phyloP scores from a whole-genome alignment of 179 eudicot genomes.

The Actinidia arguta region DNA sequence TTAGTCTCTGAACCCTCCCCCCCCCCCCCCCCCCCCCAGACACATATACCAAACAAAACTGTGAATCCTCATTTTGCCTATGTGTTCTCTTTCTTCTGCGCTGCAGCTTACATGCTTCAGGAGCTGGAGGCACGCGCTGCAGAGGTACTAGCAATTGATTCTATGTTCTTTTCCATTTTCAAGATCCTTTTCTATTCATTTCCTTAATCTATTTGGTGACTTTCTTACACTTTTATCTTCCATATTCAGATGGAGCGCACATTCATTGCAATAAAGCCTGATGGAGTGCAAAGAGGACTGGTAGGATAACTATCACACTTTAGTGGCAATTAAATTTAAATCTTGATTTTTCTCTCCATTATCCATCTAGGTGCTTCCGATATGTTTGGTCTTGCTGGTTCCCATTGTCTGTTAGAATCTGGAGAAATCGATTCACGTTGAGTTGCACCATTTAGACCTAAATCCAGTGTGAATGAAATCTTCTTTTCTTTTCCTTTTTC shows the following conservation, averaged over 20 bases:
- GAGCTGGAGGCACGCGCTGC: slow-evolving; percentile 93
- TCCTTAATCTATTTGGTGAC: slow-evolving; percentile 8
- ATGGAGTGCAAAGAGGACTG: slow-evolving; percentile 98
- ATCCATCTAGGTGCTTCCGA: not conserved
- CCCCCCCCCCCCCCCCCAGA: too few relatives aligned
- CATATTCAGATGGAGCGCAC: slow-evolving; percentile 82
- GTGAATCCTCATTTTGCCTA: not conserved
- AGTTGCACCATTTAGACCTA: not conserved
- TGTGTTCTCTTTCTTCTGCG: not conserved
- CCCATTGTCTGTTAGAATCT: not conserved
- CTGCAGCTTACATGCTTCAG: slow-evolving; percentile 87
- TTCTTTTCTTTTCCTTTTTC: not conserved
- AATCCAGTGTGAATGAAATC: not conserved
- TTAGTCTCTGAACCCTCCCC: too few relatives aligned
- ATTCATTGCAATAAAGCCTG: slow-evolving; percentile 98
- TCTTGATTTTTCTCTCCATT: not conserved
- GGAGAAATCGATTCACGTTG: not conserved
- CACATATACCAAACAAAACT: not conserved
- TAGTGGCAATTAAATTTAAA: not conserved
- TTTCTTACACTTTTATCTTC: not conserved
- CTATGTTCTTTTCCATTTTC: slow-evolving; percentile 3
- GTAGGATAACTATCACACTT: slow-evolving; percentile 30
- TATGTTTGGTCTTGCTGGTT: not conserved
- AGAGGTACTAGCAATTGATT: slow-evolving; percentile 57
- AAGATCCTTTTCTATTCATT: not conserved